Evolutionary conservation across 495 filamentous ascomycete species (phyloP), one percentile per base, ranked within the genome.

Genomic region (Hypoxylon crocopeplum): DNA sequence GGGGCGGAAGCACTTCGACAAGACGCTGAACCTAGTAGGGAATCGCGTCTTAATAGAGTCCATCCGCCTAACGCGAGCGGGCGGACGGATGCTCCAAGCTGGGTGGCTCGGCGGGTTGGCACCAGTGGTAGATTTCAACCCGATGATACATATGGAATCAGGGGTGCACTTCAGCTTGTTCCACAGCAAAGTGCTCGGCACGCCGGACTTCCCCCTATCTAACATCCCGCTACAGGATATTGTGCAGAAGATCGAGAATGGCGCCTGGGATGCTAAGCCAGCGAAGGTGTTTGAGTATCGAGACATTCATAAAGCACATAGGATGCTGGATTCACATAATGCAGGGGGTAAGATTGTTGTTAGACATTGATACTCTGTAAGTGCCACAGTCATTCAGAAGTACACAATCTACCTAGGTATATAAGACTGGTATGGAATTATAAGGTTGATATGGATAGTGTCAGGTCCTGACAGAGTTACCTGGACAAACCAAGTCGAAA

Each of bases 131-230:
- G 72, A 78, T 13, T 81, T 80, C 66, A 79, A 80, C 32, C 77
- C 75, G 19, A 62, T 80, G 48, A 34, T 79, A 10, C 68, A 79
- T 61, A 79, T 80, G 75, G 71, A 67, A 19, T 72, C 68, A 36
- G 79, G 77, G 2, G 77, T 80, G n/a, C 77, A 82, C 53, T 79
- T 82, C 53, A 80, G 73, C 50, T 69, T 81, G 19, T 82, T 80
- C 61, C 66, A 70, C 10, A 78, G 76, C 41, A 69, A 70, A 22
- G 73, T 72, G 7, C 66, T 79, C 25, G 79, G 78, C 0, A 61
- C 56, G 3, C 60, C 60, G 0, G 78, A 71, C 5, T 79, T 81
- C 46, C 75, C 75, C 12, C 34, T 81, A 17, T 76, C 75, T 0
- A 68, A 69, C 50, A 61, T 81, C 10, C 78, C 78, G 3, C 52